Evolutionary conservation across 495 filamentous ascomycete species (phyloP).

Genomic region (Geopyxis carbonaria): DNA sequence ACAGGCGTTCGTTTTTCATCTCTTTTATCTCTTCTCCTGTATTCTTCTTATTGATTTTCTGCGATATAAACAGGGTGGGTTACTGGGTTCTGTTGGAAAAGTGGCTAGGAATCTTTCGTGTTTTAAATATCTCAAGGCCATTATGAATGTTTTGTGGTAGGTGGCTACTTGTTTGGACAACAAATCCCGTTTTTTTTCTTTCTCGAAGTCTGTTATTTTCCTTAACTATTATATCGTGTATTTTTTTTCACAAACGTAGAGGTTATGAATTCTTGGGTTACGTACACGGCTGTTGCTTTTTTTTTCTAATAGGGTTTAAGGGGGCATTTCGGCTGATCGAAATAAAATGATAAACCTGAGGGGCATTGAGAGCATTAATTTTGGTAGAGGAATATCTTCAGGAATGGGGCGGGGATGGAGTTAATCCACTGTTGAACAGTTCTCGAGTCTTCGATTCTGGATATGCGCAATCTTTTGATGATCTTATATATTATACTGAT

Average conservation of each 20-base stretch:
- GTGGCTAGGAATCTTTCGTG: conserved; percentile 3
- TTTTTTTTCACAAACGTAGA: neutral
- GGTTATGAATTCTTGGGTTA: neutral
- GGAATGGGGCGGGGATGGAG: too few relatives aligned
- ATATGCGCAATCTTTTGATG: too few relatives aligned
- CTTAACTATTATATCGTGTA: conserved; percentile 2
- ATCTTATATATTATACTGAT: too few relatives aligned
- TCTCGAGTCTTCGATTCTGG: too few relatives aligned
- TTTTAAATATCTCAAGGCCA: neutral
- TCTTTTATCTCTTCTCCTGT: conserved; percentile 9
- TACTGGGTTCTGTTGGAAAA: conserved; percentile 17
- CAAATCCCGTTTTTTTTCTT: conserved; percentile 3
- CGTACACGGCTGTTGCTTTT: too few relatives aligned
- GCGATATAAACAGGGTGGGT: conserved; percentile 24
- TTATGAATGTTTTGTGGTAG: too few relatives aligned
- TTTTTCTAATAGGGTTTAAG: too few relatives aligned
- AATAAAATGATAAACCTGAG: too few relatives aligned
- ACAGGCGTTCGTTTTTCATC: conserved; percentile 8
- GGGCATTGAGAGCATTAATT: too few relatives aligned
- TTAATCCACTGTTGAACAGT: too few relatives aligned
- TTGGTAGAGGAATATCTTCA: too few relatives aligned
- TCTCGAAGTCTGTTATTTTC: conserved; percentile 11
- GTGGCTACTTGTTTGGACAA: neutral
- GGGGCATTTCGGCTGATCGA: too few relatives aligned
- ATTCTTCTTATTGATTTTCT: conserved; percentile 22